Evolutionary conservation across 345 rosid genomes (phyloP), one percentile per base, ranked within the genome.

Genomic region (Ricinus communis): DNA sequence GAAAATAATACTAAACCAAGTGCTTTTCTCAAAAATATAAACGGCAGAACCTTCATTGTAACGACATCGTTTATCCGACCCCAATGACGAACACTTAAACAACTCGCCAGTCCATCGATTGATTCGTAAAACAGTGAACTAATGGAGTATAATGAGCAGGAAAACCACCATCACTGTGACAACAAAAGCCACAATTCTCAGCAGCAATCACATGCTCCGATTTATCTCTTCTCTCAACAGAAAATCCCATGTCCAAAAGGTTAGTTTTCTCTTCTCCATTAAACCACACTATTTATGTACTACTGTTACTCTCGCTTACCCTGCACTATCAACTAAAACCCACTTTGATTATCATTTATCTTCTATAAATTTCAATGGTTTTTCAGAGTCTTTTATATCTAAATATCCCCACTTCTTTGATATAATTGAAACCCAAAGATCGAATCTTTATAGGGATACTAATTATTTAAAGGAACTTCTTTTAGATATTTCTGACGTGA

Each of bases 401-500:
- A 74, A 70, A 73, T 62, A 62, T 24, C 66, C 84, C 43, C 43
- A 46, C 65, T 56, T 74, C 19, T 51, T 67, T 9, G 82, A 70
- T 56, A 49, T 4, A 47, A 65, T 16, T 28, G 43, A 53, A 50
- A 52, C 43, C 66, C 25, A 57, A 65, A 71, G 76, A 45, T 65
- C 50, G 68, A 80, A 57, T 47, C 41, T 75, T 67, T 57, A 3
- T 73, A 76, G 71, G 21, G 79, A 61, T 70, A 55, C 80, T 65
- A 38, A 4, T 12, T 77, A 88, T 68, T 62, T 87, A 1, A 83
- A 84, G 58, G 80, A 62, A 74, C 82, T 86, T 68, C 82, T 88
- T 70, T 84, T 82, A 55, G 86, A 86, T 55, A 36, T 93, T 14
- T 84, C 87, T 46, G 81, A 85, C 76, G 81, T 83, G 30, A 67